phyloP scores from a whole-genome alignment of 2,329 filamentous ascomycete species.

The Sordariomycetes sp. region DNA sequence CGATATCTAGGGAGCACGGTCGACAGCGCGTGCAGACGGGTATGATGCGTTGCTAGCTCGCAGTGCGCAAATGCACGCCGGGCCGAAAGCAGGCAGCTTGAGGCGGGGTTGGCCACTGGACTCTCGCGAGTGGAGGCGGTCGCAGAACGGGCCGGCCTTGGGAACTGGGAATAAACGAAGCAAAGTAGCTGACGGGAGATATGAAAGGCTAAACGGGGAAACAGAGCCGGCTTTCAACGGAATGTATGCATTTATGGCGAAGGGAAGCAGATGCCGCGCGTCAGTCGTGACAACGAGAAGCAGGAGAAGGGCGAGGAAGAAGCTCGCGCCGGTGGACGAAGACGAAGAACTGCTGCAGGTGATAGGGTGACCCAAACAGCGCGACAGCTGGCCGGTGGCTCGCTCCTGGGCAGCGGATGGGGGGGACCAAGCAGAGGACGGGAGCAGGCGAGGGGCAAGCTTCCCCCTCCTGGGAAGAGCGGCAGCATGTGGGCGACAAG shows the following conservation, averaged over 20 bases:
- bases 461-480: not conserved
- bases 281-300: not conserved
- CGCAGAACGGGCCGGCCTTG: constrained; percentile 4
- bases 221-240: not conserved
- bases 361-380: not conserved
- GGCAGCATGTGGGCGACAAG: not conserved
- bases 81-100: not conserved
- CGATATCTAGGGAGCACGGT: not conserved
- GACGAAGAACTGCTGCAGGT: not conserved
- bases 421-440: not conserved
- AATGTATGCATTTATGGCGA: not conserved
- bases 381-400: not conserved
- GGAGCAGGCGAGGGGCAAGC: not conserved
- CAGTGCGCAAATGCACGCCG: not conserved
- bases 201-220: not conserved
- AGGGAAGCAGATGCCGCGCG: not conserved
- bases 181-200: not conserved
- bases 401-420: not conserved
- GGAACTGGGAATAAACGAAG: not conserved
- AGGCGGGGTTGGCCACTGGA: constrained; percentile 1
- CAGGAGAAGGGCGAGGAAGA: not conserved
- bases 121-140: not conserved
- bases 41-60: not conserved
- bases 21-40: not conserved
- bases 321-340: not conserved